Conservation (phyloP, 139 green algal species). For the Nannochloris sp. region DNA sequence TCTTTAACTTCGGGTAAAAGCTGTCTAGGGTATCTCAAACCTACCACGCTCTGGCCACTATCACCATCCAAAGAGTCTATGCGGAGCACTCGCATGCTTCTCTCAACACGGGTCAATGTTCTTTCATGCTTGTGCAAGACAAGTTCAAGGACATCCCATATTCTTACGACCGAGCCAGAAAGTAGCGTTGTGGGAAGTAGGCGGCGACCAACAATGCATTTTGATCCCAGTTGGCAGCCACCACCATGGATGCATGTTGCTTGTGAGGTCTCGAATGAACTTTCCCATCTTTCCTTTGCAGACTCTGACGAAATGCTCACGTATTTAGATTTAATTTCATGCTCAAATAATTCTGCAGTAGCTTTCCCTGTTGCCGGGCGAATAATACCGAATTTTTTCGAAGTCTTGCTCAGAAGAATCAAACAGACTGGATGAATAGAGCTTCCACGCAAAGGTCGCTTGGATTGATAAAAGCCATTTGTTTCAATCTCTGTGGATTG, state of each 20-base stretch:
- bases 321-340: slow-evolving; percentile 67
- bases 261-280: slow-evolving; percentile 34
- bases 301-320: slow-evolving; percentile 24
- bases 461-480: slow-evolving; percentile 9
- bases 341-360: slow-evolving; percentile 72
- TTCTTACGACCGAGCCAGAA: slow-evolving; percentile 49
- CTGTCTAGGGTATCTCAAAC: slow-evolving; percentile 3
- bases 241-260: slow-evolving; percentile 61
- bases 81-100: slow-evolving; percentile 60
- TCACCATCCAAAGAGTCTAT: slow-evolving; percentile 27
- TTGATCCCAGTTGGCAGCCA: slow-evolving; percentile 38
- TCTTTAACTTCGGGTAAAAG: slow-evolving; percentile 45
- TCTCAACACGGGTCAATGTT: slow-evolving; percentile 48
- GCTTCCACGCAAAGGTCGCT: neutral
- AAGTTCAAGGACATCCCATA: slow-evolving; percentile 70
- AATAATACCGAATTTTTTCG: slow-evolving; percentile 16
- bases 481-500: neutral
- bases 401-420: slow-evolving; percentile 30
- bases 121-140: slow-evolving; percentile 48
- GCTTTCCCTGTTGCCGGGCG: slow-evolving; percentile 59
- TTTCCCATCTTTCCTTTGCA: slow-evolving; percentile 48
- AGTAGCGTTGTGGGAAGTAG: slow-evolving; percentile 55
- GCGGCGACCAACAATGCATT: slow-evolving; percentile 50
- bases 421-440: slow-evolving; percentile 36
- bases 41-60: neutral